Evolutionary conservation across 1,284 basidiomycete genomes (phyloP), one percentile per base, ranked within the genome.

Genomic region (Malassezia japonica): DNA sequence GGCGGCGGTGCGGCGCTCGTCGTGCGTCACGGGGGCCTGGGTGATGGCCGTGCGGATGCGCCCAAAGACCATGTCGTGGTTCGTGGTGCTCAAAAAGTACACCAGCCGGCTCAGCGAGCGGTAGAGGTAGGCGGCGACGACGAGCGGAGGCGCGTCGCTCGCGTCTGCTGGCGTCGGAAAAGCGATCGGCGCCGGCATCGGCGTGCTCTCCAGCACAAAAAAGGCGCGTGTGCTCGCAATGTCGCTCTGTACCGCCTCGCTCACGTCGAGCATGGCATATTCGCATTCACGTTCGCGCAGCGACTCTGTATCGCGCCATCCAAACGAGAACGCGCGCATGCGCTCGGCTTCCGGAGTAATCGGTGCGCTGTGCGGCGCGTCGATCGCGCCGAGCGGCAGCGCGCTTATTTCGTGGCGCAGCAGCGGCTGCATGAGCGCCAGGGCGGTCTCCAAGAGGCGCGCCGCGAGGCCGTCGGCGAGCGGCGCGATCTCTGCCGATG

Each of bases 41-140:
- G 29, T 9, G 12, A 28, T 12, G 23, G 37, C 25, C 16, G 16
- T 24, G 10, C 18, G 4, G 4, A 27, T 6, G 2, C 15, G 4
- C n/a, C 23, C 37, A 8, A 5, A 3, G 8, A 39, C 35, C 16
- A n/a, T n/a, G 0, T 37, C 48, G 28, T 33, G 27, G 41, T 50
- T 38, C 33, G n/a, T 32, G 4, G 40, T 20, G 41, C 41, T 42
- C 18, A 43, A 6, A 18, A 37, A 43, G 29, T 31, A 18, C 40
- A 50, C 20, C 9, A 44, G 9, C 2, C 27, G 18, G 16, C 27
- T 16, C 18, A 43, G 28, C 25, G 29, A 34, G 24, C 41, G 48
- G 24, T 27, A 50, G 6, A 50, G 27, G 7, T n/a, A 24, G 18
- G 48, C 41, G 3, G 48, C 32, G 5, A 44, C 4, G n/a, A 35